Base-by-base conservation (phyloP, 306 rosid genomes). In the Cucurbita maxima region DNA sequence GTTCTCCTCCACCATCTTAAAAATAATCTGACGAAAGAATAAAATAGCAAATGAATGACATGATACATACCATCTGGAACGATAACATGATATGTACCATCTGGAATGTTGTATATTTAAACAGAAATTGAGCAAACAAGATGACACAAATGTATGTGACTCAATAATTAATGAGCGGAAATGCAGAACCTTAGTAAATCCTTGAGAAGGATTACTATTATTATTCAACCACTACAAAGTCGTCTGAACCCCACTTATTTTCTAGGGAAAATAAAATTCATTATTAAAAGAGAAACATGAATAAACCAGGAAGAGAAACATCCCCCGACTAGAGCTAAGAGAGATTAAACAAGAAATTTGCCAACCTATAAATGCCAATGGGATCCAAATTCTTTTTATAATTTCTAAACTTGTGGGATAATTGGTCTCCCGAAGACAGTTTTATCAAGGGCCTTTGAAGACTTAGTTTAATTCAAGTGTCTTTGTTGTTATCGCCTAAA, bases 1-100 rank as follows among this genome's bases (percentile, higher is more conserved):
- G 75, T 94, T 94, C 83, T 91, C 99, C 85, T 94, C 99, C 59
- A 94, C 97, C 99, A 94, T 94, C 85, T 94, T 94, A 74, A 83
- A 94, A 75, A 94, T 94, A 58, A 94, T 87, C 99, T 94, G 82
- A 81, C 68, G 74, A 59, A 79, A 57, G 58, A 74, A 78, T 55
- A 50, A 61, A 68, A 57, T 52, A 76, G 81, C 20, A 68, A 76
- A 71, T 41, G 71, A 71, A 76, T 67, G 69, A 75, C 76, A 56
- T 75, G n/a, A 78, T 37, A 50, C 36, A 71, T 68, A 50, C 48
- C 58, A 30, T 36, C 45, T 60, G 20, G 45, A 76, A 76, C 34
- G 70, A 73, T 61, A 71, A 77, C 78, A 55, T 77, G 25, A 81
- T 36, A 53, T 60, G 74, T 73, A 58, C 54, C 66, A 30, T 20